Percentiles rank a stretch among this genome's conserved stretches.
Evolutionary conservation across 208 protist genomes (phyloP).

Genomic region (Endotrypanum monterogeii): DNA sequence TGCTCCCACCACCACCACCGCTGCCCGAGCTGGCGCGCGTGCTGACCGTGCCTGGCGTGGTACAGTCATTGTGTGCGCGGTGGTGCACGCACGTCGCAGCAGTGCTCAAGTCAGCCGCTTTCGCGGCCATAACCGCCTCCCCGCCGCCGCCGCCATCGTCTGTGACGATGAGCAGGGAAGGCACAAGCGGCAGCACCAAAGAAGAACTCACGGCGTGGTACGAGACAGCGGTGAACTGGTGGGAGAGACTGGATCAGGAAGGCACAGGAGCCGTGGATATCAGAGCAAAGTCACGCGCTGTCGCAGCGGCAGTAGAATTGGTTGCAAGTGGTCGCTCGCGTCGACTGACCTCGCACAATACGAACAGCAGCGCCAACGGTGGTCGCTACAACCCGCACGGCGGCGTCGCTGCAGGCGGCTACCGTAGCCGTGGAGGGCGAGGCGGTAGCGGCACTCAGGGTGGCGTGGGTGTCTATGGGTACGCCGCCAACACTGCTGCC

Average conservation of each 20-base stretch:
- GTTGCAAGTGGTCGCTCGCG: slow-evolving; percentile 22
- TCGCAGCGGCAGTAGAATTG: slow-evolving; percentile 25
- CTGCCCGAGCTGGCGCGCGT: slow-evolving; percentile 31
- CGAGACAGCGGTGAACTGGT: slow-evolving; percentile 31
- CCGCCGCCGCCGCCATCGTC: slow-evolving; percentile 23
- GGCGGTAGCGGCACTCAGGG: slow-evolving; percentile 9
- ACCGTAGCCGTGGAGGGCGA: slow-evolving; percentile 9
- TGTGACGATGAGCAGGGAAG: slow-evolving; percentile 3
- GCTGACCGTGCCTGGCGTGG: slow-evolving; percentile 29
- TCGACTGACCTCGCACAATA: slow-evolving; percentile 6
- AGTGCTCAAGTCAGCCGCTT: slow-evolving; percentile 27
- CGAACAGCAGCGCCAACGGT: slow-evolving; percentile 10
- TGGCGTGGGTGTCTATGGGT: slow-evolving; percentile 16
- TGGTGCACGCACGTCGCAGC: slow-evolving; percentile 32
- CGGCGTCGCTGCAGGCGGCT: slow-evolving; percentile 7
- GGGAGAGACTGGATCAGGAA: slow-evolving; percentile 32
- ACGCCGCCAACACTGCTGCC: slow-evolving; percentile 7
- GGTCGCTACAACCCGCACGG: slow-evolving; percentile 15
- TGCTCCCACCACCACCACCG: slow-evolving; percentile 38
- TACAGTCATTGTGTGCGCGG: slow-evolving; percentile 31
- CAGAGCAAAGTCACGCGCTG: slow-evolving; percentile 23
- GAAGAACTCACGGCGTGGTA: slow-evolving; percentile 36
- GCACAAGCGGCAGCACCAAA: slow-evolving; percentile 3
- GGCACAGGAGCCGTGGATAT: slow-evolving; percentile 32
- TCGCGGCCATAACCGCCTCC: slow-evolving; percentile 19